These are phyloP conservation scores for Mycena kentingensis DNA, from an alignment of 768 basidiomycete species.

Conservation along the genomic window DNA sequence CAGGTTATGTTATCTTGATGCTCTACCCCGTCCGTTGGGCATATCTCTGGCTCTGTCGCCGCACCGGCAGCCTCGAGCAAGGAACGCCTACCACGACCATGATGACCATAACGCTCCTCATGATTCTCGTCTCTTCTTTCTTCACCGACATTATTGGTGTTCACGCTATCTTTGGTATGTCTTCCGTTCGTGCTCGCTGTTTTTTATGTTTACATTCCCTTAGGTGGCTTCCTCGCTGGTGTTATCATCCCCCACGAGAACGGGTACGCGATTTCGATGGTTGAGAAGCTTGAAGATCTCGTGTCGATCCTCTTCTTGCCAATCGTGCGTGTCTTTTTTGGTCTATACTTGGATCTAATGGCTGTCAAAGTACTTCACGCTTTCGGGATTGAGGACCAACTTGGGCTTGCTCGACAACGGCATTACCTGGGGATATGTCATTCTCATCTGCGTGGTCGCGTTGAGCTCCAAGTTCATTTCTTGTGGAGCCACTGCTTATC, in stretches of 20 bases:
- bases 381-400: constrained; percentile 81
- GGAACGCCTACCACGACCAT: constrained; percentile 71
- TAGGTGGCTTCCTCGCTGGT: constrained; percentile 81
- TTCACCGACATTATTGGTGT: constrained; percentile 87
- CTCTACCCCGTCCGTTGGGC: constrained; percentile 64
- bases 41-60: constrained; percentile 65
- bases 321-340: constrained; percentile 49
- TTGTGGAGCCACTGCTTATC: constrained; percentile 60
- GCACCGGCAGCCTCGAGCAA: constrained; percentile 71
- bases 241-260: constrained; percentile 82
- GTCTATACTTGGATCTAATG: constrained; percentile 4
- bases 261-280: constrained; percentile 76
- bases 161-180: constrained; percentile 64
- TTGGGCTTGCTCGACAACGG: constrained; percentile 76
- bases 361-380: constrained; percentile 66
- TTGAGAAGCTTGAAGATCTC: constrained; percentile 89
- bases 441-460: constrained; percentile 72
- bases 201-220: constrained; percentile 27
- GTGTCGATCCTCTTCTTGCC: constrained; percentile 75
- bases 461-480: constrained; percentile 81
- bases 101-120: constrained; percentile 78
- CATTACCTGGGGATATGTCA: constrained; percentile 77
- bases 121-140: constrained; percentile 76
- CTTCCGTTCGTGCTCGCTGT: neutral
- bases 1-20: constrained; percentile 68